Evolutionary conservation across 2,329 filamentous ascomycete species (phyloP).

Genomic region (Colletotrichum sp.): DNA sequence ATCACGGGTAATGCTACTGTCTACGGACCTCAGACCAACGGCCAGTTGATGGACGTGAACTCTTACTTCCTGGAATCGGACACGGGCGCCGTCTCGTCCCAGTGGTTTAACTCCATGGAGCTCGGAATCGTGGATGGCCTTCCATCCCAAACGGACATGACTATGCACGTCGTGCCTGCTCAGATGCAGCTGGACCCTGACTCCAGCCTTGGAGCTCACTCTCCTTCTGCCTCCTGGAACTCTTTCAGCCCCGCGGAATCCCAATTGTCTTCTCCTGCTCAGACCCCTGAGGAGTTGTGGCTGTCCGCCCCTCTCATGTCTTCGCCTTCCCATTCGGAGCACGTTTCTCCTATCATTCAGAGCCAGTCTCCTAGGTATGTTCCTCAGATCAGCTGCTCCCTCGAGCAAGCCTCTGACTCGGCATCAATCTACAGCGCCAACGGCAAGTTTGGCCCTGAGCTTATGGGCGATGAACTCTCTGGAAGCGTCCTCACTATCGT

Average conservation of each 20-base stretch:
- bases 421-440: slow-evolving; percentile 36
- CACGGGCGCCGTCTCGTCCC: slow-evolving; percentile 49
- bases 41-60: slow-evolving; percentile 52
- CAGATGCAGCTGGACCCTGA: slow-evolving; percentile 62
- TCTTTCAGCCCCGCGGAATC: slow-evolving; percentile 26
- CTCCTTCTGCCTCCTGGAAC: slow-evolving; percentile 55
- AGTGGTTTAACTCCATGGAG: slow-evolving; percentile 56
- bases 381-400: slow-evolving; percentile 22
- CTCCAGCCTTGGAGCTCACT: slow-evolving; percentile 50
- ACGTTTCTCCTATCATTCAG: slow-evolving; percentile 54
- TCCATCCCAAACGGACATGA: slow-evolving; percentile 47
- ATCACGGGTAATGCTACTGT: slow-evolving; percentile 55
- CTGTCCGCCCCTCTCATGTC: slow-evolving; percentile 40
- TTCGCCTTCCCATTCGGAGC: slow-evolving; percentile 50
- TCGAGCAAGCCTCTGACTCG: slow-evolving; percentile 33
- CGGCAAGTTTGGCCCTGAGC: slow-evolving; percentile 35
- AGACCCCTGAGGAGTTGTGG: slow-evolving; percentile 20
- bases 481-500: slow-evolving; percentile 30
- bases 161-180: slow-evolving; percentile 60
- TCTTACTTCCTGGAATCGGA: slow-evolving; percentile 57
- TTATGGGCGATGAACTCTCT: slow-evolving; percentile 24
- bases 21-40: slow-evolving; percentile 42
- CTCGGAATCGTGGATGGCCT: slow-evolving; percentile 49
- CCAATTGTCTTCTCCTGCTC: slow-evolving; percentile 19
- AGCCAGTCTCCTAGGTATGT: slow-evolving; percentile 62